phyloP scores from a whole-genome alignment of 148 eudicot species.

The Arctostaphylos glauca region DNA sequence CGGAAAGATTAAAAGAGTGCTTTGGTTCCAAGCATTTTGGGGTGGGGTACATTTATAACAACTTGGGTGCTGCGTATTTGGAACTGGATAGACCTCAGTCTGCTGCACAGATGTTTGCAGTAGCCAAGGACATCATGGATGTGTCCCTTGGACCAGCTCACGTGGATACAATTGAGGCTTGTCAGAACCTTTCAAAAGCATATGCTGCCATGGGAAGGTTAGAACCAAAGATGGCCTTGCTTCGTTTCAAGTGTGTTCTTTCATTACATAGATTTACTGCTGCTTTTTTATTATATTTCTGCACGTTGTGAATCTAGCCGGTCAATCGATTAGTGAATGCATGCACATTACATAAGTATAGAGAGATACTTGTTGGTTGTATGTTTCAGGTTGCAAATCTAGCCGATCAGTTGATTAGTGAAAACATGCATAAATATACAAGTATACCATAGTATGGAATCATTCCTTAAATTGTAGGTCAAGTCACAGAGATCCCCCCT shows the following conservation, averaged over 20 bases:
- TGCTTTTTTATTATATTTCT: background rate
- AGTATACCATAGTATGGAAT: background rate
- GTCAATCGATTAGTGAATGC: background rate
- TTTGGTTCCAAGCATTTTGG: conserved; percentile 84
- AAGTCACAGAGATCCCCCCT: background rate
- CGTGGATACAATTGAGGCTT: conserved; percentile 72
- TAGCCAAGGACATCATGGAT: conserved; percentile 94
- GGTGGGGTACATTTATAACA: conserved; percentile 84
- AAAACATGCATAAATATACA: background rate
- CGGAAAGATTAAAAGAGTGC: conserved; percentile 76
- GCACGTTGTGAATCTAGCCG: background rate
- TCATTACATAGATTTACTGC: background rate
- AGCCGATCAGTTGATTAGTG: background rate
- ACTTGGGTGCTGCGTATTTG: conserved; percentile 93
- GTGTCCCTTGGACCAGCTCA: conserved; percentile 88
- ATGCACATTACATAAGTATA: background rate
- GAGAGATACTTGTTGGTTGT: background rate
- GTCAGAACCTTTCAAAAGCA: conserved; percentile 90
- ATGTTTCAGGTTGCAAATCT: background rate
- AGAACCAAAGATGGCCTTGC: conserved; percentile 6
- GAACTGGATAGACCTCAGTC: conserved; percentile 89
- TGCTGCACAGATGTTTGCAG: conserved; percentile 91
- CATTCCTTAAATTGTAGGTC: background rate
- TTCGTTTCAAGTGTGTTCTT: conserved; percentile 4
- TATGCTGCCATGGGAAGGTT: conserved; percentile 95